These are phyloP conservation scores for Tulasnella sp. DNA, from an alignment of 768 basidiomycete genomes.

Conservation along the genomic window DNA sequence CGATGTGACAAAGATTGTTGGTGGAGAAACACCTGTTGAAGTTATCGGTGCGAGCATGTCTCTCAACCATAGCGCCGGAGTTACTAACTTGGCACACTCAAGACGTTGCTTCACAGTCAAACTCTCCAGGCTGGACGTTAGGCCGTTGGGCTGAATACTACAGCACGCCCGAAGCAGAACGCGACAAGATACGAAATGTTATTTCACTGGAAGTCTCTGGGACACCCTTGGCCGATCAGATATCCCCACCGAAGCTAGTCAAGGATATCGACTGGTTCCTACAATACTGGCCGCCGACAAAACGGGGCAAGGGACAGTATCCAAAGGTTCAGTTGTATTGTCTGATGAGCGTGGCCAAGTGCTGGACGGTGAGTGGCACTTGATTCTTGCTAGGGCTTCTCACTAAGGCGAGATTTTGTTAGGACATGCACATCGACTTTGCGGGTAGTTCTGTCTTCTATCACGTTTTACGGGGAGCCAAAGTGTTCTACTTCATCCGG, in stretches of 20 bases:
- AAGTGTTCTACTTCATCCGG: slow-evolving; percentile 92
- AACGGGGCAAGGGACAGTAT: slow-evolving; percentile 57
- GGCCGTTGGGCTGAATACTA: slow-evolving; percentile 87
- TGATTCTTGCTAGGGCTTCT: not conserved
- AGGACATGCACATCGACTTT: slow-evolving; percentile 99
- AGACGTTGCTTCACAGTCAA: slow-evolving; percentile 83
- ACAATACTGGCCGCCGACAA: slow-evolving; percentile 79
- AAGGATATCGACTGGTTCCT: slow-evolving; percentile 95
- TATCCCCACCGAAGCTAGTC: slow-evolving; percentile 72
- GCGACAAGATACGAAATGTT: slow-evolving; percentile 87
- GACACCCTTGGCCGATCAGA: slow-evolving; percentile 61
- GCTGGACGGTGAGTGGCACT: slow-evolving; percentile 68
- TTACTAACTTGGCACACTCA: not conserved
- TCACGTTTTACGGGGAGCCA: slow-evolving; percentile 75
- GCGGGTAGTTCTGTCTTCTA: slow-evolving; percentile 98
- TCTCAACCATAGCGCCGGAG: slow-evolving; percentile 21
- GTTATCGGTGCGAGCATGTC: slow-evolving; percentile 58
- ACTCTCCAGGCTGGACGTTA: slow-evolving; percentile 76
- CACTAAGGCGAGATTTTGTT: not conserved
- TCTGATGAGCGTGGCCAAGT: slow-evolving; percentile 84
- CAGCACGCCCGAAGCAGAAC: slow-evolving; percentile 46
- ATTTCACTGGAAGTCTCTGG: slow-evolving; percentile 92
- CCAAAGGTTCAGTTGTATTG: slow-evolving; percentile 96
- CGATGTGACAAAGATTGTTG: slow-evolving; percentile 70
- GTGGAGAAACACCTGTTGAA: slow-evolving; percentile 66